Conservation (phyloP, 2,329 filamentous ascomycete species). For the Diaporthe citriasiana region DNA sequence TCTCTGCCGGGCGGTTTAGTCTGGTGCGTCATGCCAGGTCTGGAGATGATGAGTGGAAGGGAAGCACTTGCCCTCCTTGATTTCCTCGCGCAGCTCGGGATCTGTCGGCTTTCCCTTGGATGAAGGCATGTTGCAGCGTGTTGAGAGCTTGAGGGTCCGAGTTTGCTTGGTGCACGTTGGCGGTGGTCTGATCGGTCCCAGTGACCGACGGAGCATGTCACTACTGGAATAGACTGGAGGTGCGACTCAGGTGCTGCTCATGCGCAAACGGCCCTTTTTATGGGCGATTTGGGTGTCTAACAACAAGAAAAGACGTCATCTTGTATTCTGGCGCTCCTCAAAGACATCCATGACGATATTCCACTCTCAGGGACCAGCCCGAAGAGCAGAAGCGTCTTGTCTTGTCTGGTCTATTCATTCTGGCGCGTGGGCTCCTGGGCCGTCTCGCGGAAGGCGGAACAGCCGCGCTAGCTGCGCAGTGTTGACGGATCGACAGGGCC, state of each 20-base stretch:
- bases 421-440: neutral
- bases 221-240: neutral
- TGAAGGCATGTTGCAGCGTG: slow-evolving; percentile 52
- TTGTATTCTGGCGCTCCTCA: neutral
- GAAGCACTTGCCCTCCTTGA: slow-evolving; percentile 53
- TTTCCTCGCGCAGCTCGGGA: slow-evolving; percentile 55
- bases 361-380: neutral
- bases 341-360: slow-evolving; percentile 30
- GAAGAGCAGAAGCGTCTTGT: neutral
- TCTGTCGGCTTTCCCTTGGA: slow-evolving; percentile 58
- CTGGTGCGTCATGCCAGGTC: neutral
- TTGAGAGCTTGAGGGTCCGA: neutral
- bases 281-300: neutral
- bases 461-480: slow-evolving; percentile 6
- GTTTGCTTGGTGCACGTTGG: slow-evolving; percentile 15
- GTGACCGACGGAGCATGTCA: slow-evolving; percentile 25
- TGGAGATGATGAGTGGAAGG: neutral
- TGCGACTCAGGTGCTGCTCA: neutral
- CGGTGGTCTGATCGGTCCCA: neutral
- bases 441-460: neutral
- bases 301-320: slow-evolving; percentile 12
- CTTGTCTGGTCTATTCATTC: slow-evolving; percentile 4
- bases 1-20: slow-evolving; percentile 49
- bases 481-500: slow-evolving; percentile 14
- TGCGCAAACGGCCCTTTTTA: slow-evolving; percentile 24